A percentile compares a stretch with the other conserved stretches of the same genome.
These are phyloP conservation scores for Neofusicoccum laricinum DNA, from an alignment of 2,329 filamentous ascomycete genomes.

Conservation along the genomic window DNA sequence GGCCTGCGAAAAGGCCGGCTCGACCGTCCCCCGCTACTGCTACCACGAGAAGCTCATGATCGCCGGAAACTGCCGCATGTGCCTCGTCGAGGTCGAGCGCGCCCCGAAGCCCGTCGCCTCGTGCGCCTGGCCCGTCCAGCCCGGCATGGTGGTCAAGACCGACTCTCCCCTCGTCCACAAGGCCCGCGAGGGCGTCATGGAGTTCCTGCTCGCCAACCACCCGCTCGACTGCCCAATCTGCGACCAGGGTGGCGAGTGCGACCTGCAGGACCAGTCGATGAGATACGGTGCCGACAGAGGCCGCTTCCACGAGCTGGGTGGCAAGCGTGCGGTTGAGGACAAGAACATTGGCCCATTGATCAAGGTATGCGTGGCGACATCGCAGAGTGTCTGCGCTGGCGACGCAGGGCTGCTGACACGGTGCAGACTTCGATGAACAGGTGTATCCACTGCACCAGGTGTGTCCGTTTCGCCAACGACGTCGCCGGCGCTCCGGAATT, in stretches of 20 bases:
- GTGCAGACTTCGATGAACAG: constrained; percentile 92
- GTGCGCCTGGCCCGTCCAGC: constrained; percentile 97
- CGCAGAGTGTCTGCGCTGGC: background rate
- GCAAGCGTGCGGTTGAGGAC: constrained; percentile 97
- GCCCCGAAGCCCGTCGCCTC: constrained; percentile 97
- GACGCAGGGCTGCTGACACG: constrained; percentile 26
- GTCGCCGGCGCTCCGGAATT: constrained; percentile 93
- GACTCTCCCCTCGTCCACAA: constrained; percentile 96
- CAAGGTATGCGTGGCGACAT: constrained; percentile 55
- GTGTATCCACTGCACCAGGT: constrained; percentile 98
- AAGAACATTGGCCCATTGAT: constrained; percentile 98
- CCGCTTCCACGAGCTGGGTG: constrained; percentile 90
- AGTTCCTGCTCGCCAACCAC: constrained; percentile 95
- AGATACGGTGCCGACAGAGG: constrained; percentile 94
- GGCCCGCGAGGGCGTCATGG: constrained; percentile 97
- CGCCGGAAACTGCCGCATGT: constrained; percentile 99
- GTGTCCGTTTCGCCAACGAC: constrained; percentile 96
- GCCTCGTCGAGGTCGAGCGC: constrained; percentile 94
- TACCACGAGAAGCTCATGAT: constrained; percentile 99
- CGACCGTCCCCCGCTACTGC: constrained; percentile 92
- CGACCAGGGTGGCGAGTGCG: constrained; percentile 98
- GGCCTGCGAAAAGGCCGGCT: constrained; percentile 96
- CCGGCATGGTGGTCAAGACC: constrained; percentile 98
- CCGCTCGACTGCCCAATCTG: constrained; percentile 95
- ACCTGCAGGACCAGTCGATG: constrained; percentile 99